Evolutionary conservation across 2,329 filamentous ascomycete genomes (phyloP).

Genomic region (Colletotrichum tropicicola): DNA sequence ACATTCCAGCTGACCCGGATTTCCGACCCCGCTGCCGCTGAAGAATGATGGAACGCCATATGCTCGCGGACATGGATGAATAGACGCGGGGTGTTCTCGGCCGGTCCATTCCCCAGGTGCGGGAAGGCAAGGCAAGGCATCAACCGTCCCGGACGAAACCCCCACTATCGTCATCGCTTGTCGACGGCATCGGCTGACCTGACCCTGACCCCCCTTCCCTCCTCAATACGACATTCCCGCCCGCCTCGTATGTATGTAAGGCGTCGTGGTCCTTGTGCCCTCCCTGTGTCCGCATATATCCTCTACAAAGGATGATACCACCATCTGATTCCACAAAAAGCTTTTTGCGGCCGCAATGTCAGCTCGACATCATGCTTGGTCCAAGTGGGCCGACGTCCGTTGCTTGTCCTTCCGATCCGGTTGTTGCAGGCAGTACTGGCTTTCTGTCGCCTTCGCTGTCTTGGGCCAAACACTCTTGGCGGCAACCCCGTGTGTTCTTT

Average conservation of each 20-base stretch:
- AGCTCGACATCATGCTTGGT: not conserved
- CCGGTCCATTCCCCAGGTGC: constrained; percentile 5
- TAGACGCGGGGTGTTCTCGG: constrained; percentile 2
- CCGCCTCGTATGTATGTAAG: not conserved
- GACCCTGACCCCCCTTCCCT: not conserved
- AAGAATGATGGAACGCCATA: not conserved
- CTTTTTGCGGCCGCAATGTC: not conserved
- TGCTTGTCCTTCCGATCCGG: not conserved
- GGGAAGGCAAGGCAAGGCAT: too few species aligned
- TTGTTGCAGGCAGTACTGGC: too few species aligned
- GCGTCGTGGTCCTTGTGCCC: not conserved
- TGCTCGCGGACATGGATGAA: too few species aligned
- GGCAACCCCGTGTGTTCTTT: not conserved
- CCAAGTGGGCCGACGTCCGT: not conserved
- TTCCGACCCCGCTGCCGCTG: too few species aligned
- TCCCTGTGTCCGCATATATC: not conserved
- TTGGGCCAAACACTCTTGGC: not conserved
- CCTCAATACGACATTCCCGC: not conserved
- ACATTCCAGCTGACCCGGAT: too few species aligned
- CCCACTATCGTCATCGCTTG: not conserved
- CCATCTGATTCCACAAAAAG: not conserved
- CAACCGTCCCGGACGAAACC: not conserved
- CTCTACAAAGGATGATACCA: not conserved
- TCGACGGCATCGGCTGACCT: not conserved
- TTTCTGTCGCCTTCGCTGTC: not conserved